Percentiles rank a stretch among this genome's conserved stretches.
phyloP scores from a whole-genome alignment of 2,329 filamentous ascomycete genomes.

The Fusarium sacchari region DNA sequence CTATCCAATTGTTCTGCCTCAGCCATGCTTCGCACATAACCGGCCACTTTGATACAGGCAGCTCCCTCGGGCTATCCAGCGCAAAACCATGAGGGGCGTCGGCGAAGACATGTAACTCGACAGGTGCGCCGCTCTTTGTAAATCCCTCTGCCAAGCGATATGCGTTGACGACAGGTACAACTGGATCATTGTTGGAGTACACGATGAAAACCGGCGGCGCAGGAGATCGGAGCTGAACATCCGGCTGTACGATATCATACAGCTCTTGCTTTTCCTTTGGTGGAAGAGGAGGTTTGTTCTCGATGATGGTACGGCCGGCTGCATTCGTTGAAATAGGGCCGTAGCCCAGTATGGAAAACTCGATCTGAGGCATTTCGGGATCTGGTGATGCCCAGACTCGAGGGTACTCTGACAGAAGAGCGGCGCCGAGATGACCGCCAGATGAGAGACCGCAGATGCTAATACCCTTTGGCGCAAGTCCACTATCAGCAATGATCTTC shows the following conservation, averaged over 20 bases:
- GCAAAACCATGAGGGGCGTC: slow-evolving; percentile 40
- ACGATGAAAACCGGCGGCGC: slow-evolving; percentile 34
- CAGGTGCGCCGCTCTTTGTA: slow-evolving; percentile 13
- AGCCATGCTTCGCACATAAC: slow-evolving; percentile 38
- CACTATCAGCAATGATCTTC: slow-evolving; percentile 29
- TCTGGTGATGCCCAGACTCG: slow-evolving; percentile 29
- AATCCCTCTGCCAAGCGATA: slow-evolving; percentile 34
- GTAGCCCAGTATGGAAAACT: slow-evolving; percentile 38
- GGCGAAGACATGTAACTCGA: slow-evolving; percentile 37
- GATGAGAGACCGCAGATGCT: slow-evolving; percentile 38
- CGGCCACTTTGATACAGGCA: slow-evolving; percentile 37
- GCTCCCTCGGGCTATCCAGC: slow-evolving; percentile 12
- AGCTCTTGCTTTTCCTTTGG: slow-evolving; percentile 36
- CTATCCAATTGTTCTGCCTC: slow-evolving; percentile 17
- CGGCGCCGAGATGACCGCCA: slow-evolving; percentile 36
- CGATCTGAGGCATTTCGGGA: not conserved
- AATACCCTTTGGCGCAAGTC: slow-evolving; percentile 13
- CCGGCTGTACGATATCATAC: slow-evolving; percentile 34
- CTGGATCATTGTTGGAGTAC: slow-evolving; percentile 39
- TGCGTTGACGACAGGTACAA: slow-evolving; percentile 34
- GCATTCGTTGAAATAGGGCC: slow-evolving; percentile 39
- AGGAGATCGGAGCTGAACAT: slow-evolving; percentile 23
- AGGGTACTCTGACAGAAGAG: slow-evolving; percentile 36
- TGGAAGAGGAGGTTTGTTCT: slow-evolving; percentile 32
- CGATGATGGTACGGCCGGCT: slow-evolving; percentile 28